Base-by-base conservation (phyloP, 192 early-diverging fungal species). In the Entomortierella beljakovae region DNA sequence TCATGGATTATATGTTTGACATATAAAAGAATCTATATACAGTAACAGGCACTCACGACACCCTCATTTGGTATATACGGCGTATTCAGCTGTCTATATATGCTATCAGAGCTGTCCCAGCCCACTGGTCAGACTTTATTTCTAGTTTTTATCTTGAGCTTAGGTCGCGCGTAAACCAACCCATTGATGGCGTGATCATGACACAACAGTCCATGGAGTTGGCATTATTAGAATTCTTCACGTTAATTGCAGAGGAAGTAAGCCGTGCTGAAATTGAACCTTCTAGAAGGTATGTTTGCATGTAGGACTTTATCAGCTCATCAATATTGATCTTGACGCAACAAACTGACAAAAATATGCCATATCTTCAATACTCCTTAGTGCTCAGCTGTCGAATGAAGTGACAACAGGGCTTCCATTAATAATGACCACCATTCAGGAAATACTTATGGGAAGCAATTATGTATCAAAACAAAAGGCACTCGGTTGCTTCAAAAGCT, bases 171-270 rank as follows among this genome's bases (percentile, higher is more conserved):
- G 70, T 64, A 2, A 79, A 79, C 32, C 68, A 65, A 38, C 48
- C 46, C 13, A 51, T 70, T 11, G 75, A 79, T 60, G 75, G 75
- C 0, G 40, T 64, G 0, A 50, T 37, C 33, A 74, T 48, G 61
- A 62, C 51, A 29, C 63, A 48, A 29, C 64, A 57, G 43, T 61
- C 35, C 0, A 80, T 82, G 55, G 64, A 89, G 23, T 20, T 71
- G n/a, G 57, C 80, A 3, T 34, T 87, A 18, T 61, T 89, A 3
- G 88, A 89, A 40, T 87, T 85, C 55, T 51, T 89, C 16, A 89
- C 84, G 11, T 68, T 89, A 33, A 56, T 89, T 5, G 86, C 88
- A n/a, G 86, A 89, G 62, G 88, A 89, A 38, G 63, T 87, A 38
- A 58, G 79, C 11, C 84, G 81, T 11, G 77, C 79, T 28, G 83